phyloP scores from a whole-genome alignment of 495 filamentous ascomycete species.

The Penicillium goetzii region DNA sequence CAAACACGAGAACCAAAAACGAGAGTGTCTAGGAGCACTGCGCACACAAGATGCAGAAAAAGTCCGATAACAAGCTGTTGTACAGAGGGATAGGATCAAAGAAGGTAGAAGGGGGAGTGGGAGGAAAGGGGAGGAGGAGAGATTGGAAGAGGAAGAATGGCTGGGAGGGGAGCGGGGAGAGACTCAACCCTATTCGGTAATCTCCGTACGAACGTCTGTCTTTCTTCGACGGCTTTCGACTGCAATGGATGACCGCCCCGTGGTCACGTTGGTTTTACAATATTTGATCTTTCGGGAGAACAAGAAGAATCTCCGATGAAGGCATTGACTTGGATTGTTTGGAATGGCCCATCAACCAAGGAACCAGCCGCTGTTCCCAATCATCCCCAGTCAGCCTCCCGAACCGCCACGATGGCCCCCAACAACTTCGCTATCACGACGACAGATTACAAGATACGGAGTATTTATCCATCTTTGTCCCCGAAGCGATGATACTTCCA shows the following conservation, averaged over 20 bases:
- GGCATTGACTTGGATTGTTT: background rate
- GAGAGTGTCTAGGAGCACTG: slow-evolving; percentile 28
- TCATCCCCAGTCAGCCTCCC: slow-evolving; percentile 5
- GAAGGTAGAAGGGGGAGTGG: slow-evolving; percentile 32
- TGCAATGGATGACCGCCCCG: background rate
- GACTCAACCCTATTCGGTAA: slow-evolving; percentile 31
- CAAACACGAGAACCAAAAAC: slow-evolving; percentile 29
- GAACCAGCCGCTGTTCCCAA: slow-evolving; percentile 4
- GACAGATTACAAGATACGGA: background rate
- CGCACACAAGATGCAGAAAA: slow-evolving; percentile 28
- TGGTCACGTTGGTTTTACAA: slow-evolving; percentile 6
- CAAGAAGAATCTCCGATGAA: background rate
- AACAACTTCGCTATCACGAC: background rate
- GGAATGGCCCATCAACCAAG: background rate
- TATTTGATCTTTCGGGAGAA: background rate
- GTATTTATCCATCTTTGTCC: background rate
- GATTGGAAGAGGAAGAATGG: slow-evolving; percentile 4
- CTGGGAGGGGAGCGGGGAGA: slow-evolving; percentile 35
- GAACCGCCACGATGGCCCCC: slow-evolving; percentile 1
- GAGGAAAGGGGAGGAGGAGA: slow-evolving; percentile 18
- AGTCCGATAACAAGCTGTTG: slow-evolving; percentile 39
- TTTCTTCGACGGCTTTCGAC: background rate
- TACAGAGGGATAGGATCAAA: slow-evolving; percentile 42
- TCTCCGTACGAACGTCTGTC: slow-evolving; percentile 22
- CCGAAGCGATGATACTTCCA: background rate